A percentile compares a stretch with the other conserved stretches of the same genome.
These are phyloP conservation scores for Berberis vulgaris DNA, from an alignment of 164 flowering plant species.

Conservation along the genomic window DNA sequence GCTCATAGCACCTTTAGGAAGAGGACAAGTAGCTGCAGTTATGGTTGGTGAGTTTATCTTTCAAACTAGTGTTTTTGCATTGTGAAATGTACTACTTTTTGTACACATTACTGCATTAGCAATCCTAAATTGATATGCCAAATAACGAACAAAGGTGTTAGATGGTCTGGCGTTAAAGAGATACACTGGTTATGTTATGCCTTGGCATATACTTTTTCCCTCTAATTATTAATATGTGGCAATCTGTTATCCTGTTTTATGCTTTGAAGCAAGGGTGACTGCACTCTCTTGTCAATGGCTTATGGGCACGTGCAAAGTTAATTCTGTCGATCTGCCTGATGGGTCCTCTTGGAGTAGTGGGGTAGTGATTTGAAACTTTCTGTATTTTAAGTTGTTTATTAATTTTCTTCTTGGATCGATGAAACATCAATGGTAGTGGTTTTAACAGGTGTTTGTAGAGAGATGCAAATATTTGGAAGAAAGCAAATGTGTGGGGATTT, in stretches of 20 bases:
- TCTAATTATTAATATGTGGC: too few relatives aligned
- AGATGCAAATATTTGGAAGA: slow-evolving; percentile 91
- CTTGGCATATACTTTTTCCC: too few relatives aligned
- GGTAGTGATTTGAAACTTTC: slow-evolving; percentile 27
- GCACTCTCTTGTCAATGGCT: slow-evolving; percentile 89
- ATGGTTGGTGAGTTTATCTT: slow-evolving; percentile 72
- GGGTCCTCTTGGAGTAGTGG: slow-evolving; percentile 71
- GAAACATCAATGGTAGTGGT: neutral
- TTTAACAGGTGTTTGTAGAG: slow-evolving; percentile 71
- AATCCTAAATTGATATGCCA: too few relatives aligned
- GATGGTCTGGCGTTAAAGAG: too few relatives aligned
- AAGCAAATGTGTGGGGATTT: slow-evolving; percentile 87
- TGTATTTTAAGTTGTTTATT: neutral
- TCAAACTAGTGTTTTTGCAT: neutral
- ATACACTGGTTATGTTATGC: too few relatives aligned
- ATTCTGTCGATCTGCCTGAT: slow-evolving; percentile 62
- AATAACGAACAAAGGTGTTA: too few relatives aligned
- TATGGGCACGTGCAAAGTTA: slow-evolving; percentile 74
- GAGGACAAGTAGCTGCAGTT: slow-evolving; percentile 70
- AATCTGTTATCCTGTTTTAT: neutral
- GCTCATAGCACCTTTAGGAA: slow-evolving; percentile 65
- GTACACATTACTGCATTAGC: neutral
- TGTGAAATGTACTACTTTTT: neutral
- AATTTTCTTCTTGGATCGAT: neutral
- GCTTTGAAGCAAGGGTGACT: slow-evolving; percentile 81